phyloP scores from a whole-genome alignment of 345 rosid genomes.

The Gossypium australe region DNA sequence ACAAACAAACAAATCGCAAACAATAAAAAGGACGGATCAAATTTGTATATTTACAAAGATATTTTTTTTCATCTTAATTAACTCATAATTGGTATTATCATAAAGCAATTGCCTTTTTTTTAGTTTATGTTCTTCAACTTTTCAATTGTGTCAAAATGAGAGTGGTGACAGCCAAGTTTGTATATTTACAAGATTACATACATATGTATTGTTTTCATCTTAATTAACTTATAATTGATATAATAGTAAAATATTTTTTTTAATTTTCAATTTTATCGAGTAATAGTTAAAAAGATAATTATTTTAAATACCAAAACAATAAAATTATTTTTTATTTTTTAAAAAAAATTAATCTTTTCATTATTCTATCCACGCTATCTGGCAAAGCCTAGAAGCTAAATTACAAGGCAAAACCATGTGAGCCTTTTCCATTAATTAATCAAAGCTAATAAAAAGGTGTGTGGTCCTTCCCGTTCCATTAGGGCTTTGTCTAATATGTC shows the following conservation, averaged over 20 bases:
- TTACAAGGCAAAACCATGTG: constrained; percentile 53
- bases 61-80: not conserved
- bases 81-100: not conserved
- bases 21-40: too few relatives aligned
- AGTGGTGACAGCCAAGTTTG: too few relatives aligned
- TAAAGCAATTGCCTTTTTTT: too few relatives aligned
- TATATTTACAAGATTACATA: not conserved
- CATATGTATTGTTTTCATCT: not conserved
- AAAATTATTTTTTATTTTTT: too few relatives aligned
- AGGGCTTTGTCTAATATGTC: constrained; percentile 32
- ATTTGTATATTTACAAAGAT: not conserved
- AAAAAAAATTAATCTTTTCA: not conserved
- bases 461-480: constrained; percentile 36
- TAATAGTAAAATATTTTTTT: too few relatives aligned
- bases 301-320: too few relatives aligned
- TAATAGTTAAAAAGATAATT: not conserved
- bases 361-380: not conserved
- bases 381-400: constrained; percentile 20
- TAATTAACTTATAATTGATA: not conserved
- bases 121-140: too few relatives aligned
- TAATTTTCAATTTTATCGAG: not conserved
- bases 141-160: too few relatives aligned
- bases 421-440: constrained; percentile 24
- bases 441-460: constrained; percentile 17
- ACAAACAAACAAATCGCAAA: too few relatives aligned